phyloP scores from a whole-genome alignment of 352 stramenopile species.

The Phytophthora syringae region DNA sequence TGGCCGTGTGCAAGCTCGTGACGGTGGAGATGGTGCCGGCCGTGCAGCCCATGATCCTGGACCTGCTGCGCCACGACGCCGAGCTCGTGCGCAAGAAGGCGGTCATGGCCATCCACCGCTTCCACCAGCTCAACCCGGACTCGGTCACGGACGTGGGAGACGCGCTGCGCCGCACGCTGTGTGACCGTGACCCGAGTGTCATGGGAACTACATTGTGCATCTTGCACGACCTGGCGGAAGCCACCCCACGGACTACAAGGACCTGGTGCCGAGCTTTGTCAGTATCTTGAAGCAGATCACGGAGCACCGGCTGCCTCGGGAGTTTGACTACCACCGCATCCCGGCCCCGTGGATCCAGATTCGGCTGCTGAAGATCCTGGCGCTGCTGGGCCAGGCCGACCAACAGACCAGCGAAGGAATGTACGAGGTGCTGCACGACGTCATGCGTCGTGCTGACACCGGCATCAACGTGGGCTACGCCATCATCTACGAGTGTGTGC shows the following conservation, averaged over 20 bases:
- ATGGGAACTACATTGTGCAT: constrained; percentile 97
- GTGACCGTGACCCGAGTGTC: constrained; percentile 98
- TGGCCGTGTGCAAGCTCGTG: constrained; percentile 96
- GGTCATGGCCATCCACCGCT: constrained; percentile 98
- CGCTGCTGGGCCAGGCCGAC: constrained; percentile 94
- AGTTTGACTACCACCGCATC: constrained; percentile 99
- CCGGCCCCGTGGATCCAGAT: constrained; percentile 99
- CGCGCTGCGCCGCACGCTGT: constrained; percentile 95
- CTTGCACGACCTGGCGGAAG: constrained; percentile 92
- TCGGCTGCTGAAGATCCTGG: constrained; percentile 96
- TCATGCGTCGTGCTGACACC: constrained; percentile 98
- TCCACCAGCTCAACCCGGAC: constrained; percentile 98
- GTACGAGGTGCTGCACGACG: constrained; percentile 99
- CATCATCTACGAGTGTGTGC: constrained; percentile 99
- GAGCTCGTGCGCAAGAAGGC: constrained; percentile 99
- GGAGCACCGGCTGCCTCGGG: constrained; percentile 97
- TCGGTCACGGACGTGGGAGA: constrained; percentile 90
- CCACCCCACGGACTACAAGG: constrained; percentile 96
- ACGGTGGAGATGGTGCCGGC: constrained; percentile 99
- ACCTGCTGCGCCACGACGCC: constrained; percentile 95
- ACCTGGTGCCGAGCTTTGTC: constrained; percentile 98
- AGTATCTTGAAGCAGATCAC: constrained; percentile 99
- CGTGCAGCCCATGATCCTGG: constrained; percentile 94
- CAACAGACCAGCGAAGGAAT: constrained; percentile 97
- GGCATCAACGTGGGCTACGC: constrained; percentile 99